Percentiles rank a stretch among this genome's conserved stretches.
These are phyloP conservation scores for Zelonia costaricensis DNA, from an alignment of 208 protist species.

Conservation along the genomic window DNA sequence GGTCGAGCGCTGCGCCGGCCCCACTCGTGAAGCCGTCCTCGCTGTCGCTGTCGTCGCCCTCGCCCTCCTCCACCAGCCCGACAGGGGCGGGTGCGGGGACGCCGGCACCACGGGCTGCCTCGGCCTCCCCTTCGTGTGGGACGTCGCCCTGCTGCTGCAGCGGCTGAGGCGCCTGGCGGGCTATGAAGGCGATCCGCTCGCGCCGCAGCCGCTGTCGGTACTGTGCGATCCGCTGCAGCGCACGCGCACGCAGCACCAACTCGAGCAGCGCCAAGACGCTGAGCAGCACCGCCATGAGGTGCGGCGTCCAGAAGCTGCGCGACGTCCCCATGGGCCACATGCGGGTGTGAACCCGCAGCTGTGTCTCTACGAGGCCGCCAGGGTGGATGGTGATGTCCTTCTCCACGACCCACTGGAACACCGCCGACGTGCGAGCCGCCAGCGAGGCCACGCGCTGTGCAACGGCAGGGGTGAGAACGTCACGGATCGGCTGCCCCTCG, in stretches of 20 bases:
- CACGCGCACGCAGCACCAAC: conserved; percentile 31
- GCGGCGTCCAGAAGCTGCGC: conserved; percentile 10
- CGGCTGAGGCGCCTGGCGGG: neutral
- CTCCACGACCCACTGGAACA: conserved; percentile 44
- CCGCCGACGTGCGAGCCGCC: conserved; percentile 2
- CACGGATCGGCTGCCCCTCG: too few relatives aligned
- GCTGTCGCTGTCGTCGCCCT: neutral
- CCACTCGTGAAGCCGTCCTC: neutral
- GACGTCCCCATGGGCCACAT: conserved; percentile 17
- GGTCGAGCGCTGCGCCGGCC: neutral
- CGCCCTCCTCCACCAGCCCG: neutral
- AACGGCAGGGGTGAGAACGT: too few relatives aligned
- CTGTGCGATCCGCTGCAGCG: conserved; percentile 32
- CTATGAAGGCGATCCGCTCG: conserved; percentile 11
- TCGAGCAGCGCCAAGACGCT: conserved; percentile 30
- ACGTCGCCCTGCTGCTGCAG: neutral
- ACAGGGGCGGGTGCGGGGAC: too few relatives aligned
- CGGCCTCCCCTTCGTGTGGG: neutral
- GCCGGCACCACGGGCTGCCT: too few relatives aligned
- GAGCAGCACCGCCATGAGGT: conserved; percentile 27
- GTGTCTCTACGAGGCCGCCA: conserved; percentile 48
- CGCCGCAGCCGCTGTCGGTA: conserved; percentile 9
- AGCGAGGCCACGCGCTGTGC: too few relatives aligned
- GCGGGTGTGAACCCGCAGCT: conserved; percentile 34
- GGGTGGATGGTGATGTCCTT: conserved; percentile 42